Evolutionary conservation across 2,329 filamentous ascomycete genomes (phyloP).

Genomic region (Pseudogymnoascus sp.): DNA sequence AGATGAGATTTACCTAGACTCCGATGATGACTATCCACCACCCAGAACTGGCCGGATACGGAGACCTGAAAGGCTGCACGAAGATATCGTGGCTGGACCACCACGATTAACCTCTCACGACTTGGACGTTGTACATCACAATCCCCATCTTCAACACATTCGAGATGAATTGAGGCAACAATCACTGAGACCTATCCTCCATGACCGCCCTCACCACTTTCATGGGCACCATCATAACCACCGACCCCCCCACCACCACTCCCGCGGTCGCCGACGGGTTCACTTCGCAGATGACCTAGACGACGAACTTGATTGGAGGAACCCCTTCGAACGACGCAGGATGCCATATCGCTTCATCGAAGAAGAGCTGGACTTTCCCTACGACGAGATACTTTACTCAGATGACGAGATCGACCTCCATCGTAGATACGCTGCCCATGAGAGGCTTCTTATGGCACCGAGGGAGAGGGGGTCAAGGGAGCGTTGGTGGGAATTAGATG

Average conservation of each 20-base stretch:
- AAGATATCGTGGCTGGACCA: not conserved
- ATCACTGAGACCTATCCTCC: not conserved
- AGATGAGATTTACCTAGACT: not conserved
- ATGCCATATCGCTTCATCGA: slow-evolving; percentile 2
- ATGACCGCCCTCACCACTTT: not conserved
- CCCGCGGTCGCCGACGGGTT: not conserved
- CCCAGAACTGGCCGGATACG: not conserved
- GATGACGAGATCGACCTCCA: not conserved
- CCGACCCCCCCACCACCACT: not conserved
- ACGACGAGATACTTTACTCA: not conserved
- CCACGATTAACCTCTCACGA: not conserved
- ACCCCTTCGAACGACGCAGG: slow-evolving; percentile 1
- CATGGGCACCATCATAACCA: not conserved
- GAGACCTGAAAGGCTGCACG: not conserved
- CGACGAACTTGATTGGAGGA: not conserved
- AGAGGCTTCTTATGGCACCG: slow-evolving; percentile 1
- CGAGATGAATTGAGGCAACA: not conserved
- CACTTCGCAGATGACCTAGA: not conserved
- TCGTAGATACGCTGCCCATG: not conserved
- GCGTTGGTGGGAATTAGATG: slow-evolving; percentile 7
- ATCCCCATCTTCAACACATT: not conserved
- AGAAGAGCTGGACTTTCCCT: slow-evolving; percentile 4
- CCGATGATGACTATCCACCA: not conserved
- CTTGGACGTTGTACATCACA: not conserved
- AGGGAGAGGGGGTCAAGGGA: not conserved